A percentile compares a stretch with the other conserved stretches of the same genome.
Conservation (phyloP, 768 basidiomycete genomes). For the Macrolepiota dolichaula region DNA sequence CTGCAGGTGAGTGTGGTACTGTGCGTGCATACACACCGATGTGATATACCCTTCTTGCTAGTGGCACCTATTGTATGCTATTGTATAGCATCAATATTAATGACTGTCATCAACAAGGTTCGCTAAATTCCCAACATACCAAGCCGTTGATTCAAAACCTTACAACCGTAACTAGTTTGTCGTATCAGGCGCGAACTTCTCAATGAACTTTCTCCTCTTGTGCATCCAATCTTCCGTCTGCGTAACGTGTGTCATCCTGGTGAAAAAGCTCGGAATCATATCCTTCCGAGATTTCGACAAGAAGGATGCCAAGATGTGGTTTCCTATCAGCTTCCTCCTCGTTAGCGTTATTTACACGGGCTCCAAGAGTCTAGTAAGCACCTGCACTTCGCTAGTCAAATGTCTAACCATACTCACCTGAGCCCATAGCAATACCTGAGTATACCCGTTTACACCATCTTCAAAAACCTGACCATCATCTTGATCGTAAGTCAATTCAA, state of each 20-base stretch:
- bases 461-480: conserved; percentile 99
- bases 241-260: conserved; percentile 65
- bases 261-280: conserved; percentile 76
- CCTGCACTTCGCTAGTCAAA: background rate
- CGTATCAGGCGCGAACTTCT: conserved; percentile 89
- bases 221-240: conserved; percentile 91
- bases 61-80: conserved; percentile 85
- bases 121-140: conserved; percentile 11
- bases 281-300: conserved; percentile 81
- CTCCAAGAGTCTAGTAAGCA: conserved; percentile 88
- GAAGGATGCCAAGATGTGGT: conserved; percentile 88
- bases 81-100: conserved; percentile 89
- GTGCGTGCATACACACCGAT: background rate
- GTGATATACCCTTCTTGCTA: conserved; percentile 24
- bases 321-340: conserved; percentile 89
- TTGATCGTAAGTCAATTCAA: conserved; percentile 66
- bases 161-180: conserved; percentile 62
- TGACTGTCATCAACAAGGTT: conserved; percentile 98
- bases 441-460: conserved; percentile 98
- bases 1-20: conserved; percentile 24
- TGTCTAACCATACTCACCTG: background rate
- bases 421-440: conserved; percentile 85
- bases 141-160: background rate
- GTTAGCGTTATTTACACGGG: conserved; percentile 98
- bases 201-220: conserved; percentile 95